phyloP scores from a whole-genome alignment of 768 basidiomycete species.

The Boletus subparvulus region DNA sequence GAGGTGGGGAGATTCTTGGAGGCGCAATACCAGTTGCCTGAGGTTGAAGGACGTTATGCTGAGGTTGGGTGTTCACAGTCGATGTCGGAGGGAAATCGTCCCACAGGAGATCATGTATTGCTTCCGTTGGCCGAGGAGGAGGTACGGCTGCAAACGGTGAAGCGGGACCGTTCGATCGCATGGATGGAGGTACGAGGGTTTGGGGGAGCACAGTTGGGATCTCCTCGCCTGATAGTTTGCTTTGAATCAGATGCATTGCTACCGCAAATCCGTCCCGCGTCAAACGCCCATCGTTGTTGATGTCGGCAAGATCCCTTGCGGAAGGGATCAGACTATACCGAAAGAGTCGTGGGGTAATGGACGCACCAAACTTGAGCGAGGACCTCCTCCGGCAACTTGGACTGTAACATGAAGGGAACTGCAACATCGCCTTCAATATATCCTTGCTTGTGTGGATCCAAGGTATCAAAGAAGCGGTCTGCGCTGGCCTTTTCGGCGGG shows the following conservation, averaged over 20 bases:
- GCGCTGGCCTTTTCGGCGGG: conserved; percentile 72
- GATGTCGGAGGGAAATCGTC: conserved; percentile 52
- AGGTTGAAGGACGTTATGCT: conserved; percentile 27
- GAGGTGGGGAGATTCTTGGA: conserved; percentile 32
- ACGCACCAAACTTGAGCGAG: conserved; percentile 92
- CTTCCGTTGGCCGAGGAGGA: conserved; percentile 38
- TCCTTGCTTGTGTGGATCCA: conserved; percentile 74
- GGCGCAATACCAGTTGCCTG: conserved; percentile 38
- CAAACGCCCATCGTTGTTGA: conserved; percentile 82
- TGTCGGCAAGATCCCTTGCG: conserved; percentile 87
- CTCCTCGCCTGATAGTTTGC: conserved; percentile 75
- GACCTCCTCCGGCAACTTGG: conserved; percentile 73
- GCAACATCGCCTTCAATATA: conserved; percentile 92
- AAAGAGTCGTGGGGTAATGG: neutral
- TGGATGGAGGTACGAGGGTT: conserved; percentile 78
- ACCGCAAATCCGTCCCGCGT: conserved; percentile 94
- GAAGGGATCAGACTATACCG: neutral
- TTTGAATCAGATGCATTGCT: conserved; percentile 90
- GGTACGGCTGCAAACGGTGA: conserved; percentile 40
- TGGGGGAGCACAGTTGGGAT: conserved; percentile 69
- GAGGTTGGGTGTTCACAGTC: conserved; percentile 39
- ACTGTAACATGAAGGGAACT: conserved; percentile 94
- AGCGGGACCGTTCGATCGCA: conserved; percentile 47
- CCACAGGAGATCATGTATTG: conserved; percentile 48
- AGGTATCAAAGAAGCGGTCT: conserved; percentile 77